These are phyloP conservation scores for Polymyxa betae DNA, from an alignment of 208 protist genomes.

Conservation along the genomic window DNA sequence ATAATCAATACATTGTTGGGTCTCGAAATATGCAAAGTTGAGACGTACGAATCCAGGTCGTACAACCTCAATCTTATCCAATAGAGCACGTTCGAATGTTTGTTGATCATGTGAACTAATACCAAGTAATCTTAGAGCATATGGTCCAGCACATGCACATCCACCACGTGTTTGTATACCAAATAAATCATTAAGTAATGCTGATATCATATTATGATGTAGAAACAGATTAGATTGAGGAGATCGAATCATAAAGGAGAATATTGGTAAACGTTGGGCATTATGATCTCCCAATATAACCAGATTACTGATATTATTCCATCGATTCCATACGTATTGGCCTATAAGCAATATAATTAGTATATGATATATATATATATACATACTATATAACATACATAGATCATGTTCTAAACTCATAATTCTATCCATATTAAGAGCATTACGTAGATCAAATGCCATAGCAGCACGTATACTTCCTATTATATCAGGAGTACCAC, in stretches of 20 bases:
- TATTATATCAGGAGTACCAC: constrained; percentile 78
- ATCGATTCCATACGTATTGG: neutral
- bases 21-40: constrained; percentile 72
- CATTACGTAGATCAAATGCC: constrained; percentile 64
- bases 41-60: constrained; percentile 73
- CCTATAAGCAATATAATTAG: neutral
- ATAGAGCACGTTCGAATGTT: constrained; percentile 59
- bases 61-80: constrained; percentile 68
- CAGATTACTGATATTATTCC: constrained; percentile 59
- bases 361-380: no score
- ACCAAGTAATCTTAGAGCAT: constrained; percentile 73
- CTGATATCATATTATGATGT: constrained; percentile 79
- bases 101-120: constrained; percentile 57
- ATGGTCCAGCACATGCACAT: constrained; percentile 80
- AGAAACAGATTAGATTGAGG: constrained; percentile 65
- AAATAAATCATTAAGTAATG: constrained; percentile 84
- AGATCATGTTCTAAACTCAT: neutral
- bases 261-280: constrained; percentile 65
- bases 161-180: constrained; percentile 71
- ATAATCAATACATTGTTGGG: constrained; percentile 66
- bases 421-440: neutral
- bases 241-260: constrained; percentile 66
- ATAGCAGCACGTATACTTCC: constrained; percentile 73
- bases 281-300: constrained; percentile 70
- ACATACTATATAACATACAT: neutral